A percentile compares a stretch with the other conserved stretches of the same genome.
Evolutionary conservation across 805 yeast genomes (phyloP).

Genomic region (Groenewaldozyma tartarivorans): DNA sequence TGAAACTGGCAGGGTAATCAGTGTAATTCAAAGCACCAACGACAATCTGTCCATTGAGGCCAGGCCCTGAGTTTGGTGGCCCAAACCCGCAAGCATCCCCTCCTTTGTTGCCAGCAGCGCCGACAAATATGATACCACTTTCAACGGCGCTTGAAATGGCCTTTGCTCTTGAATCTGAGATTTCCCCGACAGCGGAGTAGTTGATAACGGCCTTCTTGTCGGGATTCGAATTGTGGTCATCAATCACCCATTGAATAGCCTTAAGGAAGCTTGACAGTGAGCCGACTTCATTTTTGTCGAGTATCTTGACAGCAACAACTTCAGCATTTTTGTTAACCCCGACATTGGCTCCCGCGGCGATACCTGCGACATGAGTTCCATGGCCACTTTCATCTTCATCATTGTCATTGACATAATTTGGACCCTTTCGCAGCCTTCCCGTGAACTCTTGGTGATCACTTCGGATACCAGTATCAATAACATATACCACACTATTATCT

Average conservation of each 20-base stretch:
- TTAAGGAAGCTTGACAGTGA: slow-evolving; percentile 49
- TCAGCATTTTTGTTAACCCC: slow-evolving; percentile 53
- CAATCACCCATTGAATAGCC: slow-evolving; percentile 56
- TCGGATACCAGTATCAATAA: slow-evolving; percentile 84
- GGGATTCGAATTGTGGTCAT: slow-evolving; percentile 55
- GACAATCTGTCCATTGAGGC: slow-evolving; percentile 52
- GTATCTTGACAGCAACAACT: slow-evolving; percentile 51
- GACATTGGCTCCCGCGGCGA: slow-evolving; percentile 80
- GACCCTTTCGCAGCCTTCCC: slow-evolving; percentile 82
- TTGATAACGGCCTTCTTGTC: slow-evolving; percentile 37
- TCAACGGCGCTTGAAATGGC: slow-evolving; percentile 86
- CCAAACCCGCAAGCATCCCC: slow-evolving; percentile 88
- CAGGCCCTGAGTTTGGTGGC: slow-evolving; percentile 48
- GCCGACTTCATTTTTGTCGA: slow-evolving; percentile 48
- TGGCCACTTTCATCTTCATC: slow-evolving; percentile 86
- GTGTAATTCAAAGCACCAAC: slow-evolving; percentile 91
- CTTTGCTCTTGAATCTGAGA: slow-evolving; percentile 73
- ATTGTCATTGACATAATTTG: slow-evolving; percentile 65
- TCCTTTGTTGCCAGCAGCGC: slow-evolving; percentile 94
- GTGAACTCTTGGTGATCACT: slow-evolving; percentile 66
- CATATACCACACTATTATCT: slow-evolving; percentile 75
- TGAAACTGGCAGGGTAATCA: slow-evolving; percentile 88
- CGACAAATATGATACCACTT: slow-evolving; percentile 86
- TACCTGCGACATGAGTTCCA: slow-evolving; percentile 97
- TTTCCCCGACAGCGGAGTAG: slow-evolving; percentile 93